Percentiles rank a stretch among this genome's conserved stretches.
Conservation (phyloP, 1,284 basidiomycete genomes). For the Inonotus obliquus region DNA sequence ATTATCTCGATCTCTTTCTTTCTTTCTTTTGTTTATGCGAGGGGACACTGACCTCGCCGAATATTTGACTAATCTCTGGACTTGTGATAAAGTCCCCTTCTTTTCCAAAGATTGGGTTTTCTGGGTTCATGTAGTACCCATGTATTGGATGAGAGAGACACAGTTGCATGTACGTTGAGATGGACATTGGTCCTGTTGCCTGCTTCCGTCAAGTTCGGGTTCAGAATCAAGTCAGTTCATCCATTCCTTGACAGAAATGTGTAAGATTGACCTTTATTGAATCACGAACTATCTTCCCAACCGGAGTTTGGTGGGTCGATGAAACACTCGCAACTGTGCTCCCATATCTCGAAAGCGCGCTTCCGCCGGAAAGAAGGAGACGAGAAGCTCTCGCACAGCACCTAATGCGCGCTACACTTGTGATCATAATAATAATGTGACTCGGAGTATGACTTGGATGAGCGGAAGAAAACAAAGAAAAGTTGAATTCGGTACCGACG, state of each 20-base stretch:
- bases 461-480: constrained; percentile 2
- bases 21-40: constrained; percentile 21
- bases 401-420: not conserved
- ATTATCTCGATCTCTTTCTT: constrained; percentile 19
- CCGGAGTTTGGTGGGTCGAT: not conserved
- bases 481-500: not conserved
- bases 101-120: constrained; percentile 76
- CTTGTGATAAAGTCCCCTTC: constrained; percentile 95
- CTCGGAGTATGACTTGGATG: not conserved
- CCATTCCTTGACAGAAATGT: not conserved
- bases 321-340: not conserved
- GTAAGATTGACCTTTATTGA: constrained; percentile 54
- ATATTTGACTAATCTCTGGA: constrained; percentile 95
- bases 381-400: not conserved
- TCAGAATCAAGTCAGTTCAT: not conserved
- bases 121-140: constrained; percentile 84
- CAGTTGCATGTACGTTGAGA: constrained; percentile 85
- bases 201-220: constrained; percentile 27
- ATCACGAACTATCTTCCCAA: constrained; percentile 65
- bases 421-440: not conserved
- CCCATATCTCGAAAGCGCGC: not conserved
- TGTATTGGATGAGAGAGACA: constrained; percentile 83
- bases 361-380: too few species aligned
- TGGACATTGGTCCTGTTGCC: constrained; percentile 84
- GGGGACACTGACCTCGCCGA: constrained; percentile 77